Evolutionary conservation across 345 rosid genomes (phyloP), one percentile per base, ranked within the genome.

Genomic region (Litchi chinensis): DNA sequence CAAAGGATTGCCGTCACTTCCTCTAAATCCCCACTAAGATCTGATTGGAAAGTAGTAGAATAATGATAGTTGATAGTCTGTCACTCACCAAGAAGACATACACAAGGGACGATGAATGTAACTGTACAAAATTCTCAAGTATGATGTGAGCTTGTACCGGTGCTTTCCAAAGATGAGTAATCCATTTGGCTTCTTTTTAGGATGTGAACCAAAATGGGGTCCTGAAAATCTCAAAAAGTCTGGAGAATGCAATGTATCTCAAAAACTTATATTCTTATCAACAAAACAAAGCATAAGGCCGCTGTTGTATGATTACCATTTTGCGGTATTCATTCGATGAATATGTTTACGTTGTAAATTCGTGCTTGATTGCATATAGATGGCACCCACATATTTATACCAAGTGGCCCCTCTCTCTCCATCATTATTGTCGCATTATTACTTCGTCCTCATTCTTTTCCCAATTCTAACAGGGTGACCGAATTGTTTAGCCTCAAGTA

Each of bases 1-100:
- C 0, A 94, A 96, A 86, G 97, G 93, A 79, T 82, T 94, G 83
- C 87, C 97, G n/a, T 89, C 98, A 3, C 83, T 85, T 52, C 95
- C 97, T 13, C 82, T 85, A 10, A 91, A 89, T 86, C 89, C 94
- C 46, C 88, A 76, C 56, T 92, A 88, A 85, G 77, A 73, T 60
- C 43, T 56, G 43, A 46, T 28, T 22, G 39, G 15, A 56, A n/a
- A 69, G 71, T 79, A 44, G 76, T 19, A 82, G 56, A 81, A 54
- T 18, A 65, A 9, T 64, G 69, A 74, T 79, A 37, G 71, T 72
- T 77, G 84, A 78, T 77, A 69, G 70, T 16, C 48, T 50, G 73
- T 77, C 75, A 65, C 68, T 67, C 54, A 77, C 74, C 60, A 68
- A 63, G 57, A 77, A 77, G 56, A 72, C 73, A 80, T 40, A 24